Percentiles rank a stretch among this genome's conserved stretches.
These are phyloP conservation scores for Fragilariopsis cylindrus DNA, from an alignment of 108 stramenopile genomes.

Conservation along the genomic window DNA sequence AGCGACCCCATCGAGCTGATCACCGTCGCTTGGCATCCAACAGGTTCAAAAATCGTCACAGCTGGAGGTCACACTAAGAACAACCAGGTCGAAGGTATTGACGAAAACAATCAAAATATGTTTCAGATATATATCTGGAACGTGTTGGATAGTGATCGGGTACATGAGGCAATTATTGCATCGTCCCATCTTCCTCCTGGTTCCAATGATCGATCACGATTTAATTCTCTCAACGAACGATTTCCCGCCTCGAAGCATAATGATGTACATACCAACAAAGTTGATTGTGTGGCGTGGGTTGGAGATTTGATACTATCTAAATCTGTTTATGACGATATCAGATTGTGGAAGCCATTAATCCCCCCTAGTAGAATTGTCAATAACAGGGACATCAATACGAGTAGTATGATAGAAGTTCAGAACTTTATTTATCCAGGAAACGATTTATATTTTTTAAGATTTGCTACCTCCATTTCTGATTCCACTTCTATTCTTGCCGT, in stretches of 20 bases:
- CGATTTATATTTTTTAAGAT: constrained; percentile 41
- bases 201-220: constrained; percentile 14
- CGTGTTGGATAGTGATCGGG: constrained; percentile 12
- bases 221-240: constrained; percentile 37
- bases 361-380: not conserved
- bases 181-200: constrained; percentile 1
- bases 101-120: not conserved
- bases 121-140: constrained; percentile 14
- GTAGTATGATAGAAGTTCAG: constrained; percentile 50
- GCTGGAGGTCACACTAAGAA: constrained; percentile 38
- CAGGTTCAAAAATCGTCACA: constrained; percentile 66
- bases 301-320: constrained; percentile 83
- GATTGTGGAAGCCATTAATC: constrained; percentile 79
- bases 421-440: not conserved
- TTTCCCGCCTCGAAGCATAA: constrained; percentile 71
- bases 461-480: constrained; percentile 30
- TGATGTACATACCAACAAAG: constrained; percentile 72
- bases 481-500: constrained; percentile 46
- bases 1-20: constrained; percentile 78
- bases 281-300: constrained; percentile 83
- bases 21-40: constrained; percentile 70
- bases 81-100: constrained; percentile 65
- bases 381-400: constrained; percentile 34
- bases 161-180: constrained; percentile 26
- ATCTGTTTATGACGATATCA: constrained; percentile 55